Conservation (phyloP, 768 basidiomycete species). For the Mycena rosella region DNA sequence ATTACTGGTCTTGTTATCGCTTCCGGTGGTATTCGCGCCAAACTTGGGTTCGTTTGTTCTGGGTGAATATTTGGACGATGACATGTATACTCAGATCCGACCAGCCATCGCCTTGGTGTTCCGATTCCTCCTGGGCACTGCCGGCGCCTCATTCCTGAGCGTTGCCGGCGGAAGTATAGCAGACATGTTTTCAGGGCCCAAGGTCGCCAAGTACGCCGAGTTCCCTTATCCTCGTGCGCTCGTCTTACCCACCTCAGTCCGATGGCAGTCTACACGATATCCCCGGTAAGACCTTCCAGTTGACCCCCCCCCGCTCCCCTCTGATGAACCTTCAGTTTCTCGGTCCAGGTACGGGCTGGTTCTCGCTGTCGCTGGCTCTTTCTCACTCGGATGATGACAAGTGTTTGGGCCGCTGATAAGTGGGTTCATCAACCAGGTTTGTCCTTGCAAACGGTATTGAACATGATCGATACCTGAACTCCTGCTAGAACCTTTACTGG, state of each 20-base stretch:
- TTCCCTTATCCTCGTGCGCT: not conserved
- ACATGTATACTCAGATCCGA: not conserved
- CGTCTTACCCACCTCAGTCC: conserved; percentile 44
- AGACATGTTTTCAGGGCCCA: conserved; percentile 67
- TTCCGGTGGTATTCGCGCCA: conserved; percentile 81
- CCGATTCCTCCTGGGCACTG: conserved; percentile 67
- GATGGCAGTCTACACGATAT: conserved; percentile 69
- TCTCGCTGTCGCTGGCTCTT: no score
- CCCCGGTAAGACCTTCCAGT: conserved; percentile 65
- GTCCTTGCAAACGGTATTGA: conserved; percentile 19
- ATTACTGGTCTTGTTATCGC: conserved; percentile 72
- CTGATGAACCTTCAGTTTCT: conserved; percentile 23
- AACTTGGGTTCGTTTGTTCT: conserved; percentile 62
- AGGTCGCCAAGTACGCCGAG: conserved; percentile 68
- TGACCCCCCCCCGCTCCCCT: conserved; percentile 32
- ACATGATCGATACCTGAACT: not conserved
- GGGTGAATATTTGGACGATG: not conserved
- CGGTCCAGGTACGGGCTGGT: conserved; percentile 26
- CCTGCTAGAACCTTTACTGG: conserved; percentile 66
- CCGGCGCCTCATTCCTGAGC: conserved; percentile 68
- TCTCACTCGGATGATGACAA: not conserved
- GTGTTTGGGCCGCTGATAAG: conserved; percentile 11
- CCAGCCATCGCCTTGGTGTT: conserved; percentile 71
- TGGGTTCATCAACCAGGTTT: conserved; percentile 79
- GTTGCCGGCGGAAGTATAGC: conserved; percentile 69